Evolutionary conservation across 495 filamentous ascomycete genomes (phyloP).

Genomic region (Penicillium manginii): DNA sequence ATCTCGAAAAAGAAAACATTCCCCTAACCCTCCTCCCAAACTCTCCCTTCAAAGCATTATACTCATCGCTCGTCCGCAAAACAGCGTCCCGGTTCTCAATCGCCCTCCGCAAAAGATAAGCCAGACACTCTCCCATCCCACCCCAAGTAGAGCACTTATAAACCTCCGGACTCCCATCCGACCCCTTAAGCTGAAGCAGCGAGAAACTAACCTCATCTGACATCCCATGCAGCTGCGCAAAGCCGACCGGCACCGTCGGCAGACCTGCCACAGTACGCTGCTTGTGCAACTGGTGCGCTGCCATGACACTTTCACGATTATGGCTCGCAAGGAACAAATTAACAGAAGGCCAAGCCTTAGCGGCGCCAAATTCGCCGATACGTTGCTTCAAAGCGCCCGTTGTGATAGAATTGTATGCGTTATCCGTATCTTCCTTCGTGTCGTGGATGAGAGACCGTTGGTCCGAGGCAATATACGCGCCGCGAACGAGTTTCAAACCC

Average conservation of each 20-base stretch:
- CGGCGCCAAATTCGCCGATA: constrained; percentile 53
- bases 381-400: constrained; percentile 42
- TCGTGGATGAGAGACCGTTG: constrained; percentile 73
- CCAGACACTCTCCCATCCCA: constrained; percentile 80
- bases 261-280: constrained; percentile 29
- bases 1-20: constrained; percentile 16
- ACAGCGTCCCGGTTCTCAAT: constrained; percentile 92
- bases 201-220: constrained; percentile 86
- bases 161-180: constrained; percentile 54
- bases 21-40: constrained; percentile 56
- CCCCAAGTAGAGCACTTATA: constrained; percentile 94
- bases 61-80: constrained; percentile 66
- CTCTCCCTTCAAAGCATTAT: constrained; percentile 71
- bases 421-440: constrained; percentile 75
- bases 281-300: constrained; percentile 38
- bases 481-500: constrained; percentile 86
- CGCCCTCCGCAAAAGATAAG: constrained; percentile 81
- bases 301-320: constrained; percentile 40
- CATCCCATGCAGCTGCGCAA: constrained; percentile 84
- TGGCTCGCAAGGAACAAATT: constrained; percentile 49
- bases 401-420: constrained; percentile 59
- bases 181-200: constrained; percentile 56
- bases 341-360: constrained; percentile 34
- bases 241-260: constrained; percentile 43
- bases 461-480: constrained; percentile 83